Percentiles rank a stretch among this genome's conserved stretches.
These are phyloP conservation scores for Diaporthe capsici DNA, from an alignment of 2,329 filamentous ascomycete genomes.

Conservation along the genomic window DNA sequence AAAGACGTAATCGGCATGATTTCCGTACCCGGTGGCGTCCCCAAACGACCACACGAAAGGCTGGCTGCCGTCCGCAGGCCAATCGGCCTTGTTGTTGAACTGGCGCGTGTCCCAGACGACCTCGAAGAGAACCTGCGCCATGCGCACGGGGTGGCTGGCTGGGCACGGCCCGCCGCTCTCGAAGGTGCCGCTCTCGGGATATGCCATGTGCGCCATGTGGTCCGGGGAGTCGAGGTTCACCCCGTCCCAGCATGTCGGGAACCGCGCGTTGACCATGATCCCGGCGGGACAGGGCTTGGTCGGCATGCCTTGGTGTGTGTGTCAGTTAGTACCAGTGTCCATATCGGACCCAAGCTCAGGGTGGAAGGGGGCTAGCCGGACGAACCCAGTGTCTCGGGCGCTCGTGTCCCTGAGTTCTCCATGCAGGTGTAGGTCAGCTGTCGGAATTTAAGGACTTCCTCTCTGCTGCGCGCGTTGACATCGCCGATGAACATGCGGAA, in stretches of 20 bases:
- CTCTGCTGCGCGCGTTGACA: conserved; percentile 49
- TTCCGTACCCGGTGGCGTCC: conserved; percentile 52
- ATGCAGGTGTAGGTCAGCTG: conserved; percentile 55
- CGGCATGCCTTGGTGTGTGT: conserved; percentile 46
- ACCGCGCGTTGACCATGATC: conserved; percentile 49
- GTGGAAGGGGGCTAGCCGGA: conserved; percentile 46
- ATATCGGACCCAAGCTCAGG: not conserved
- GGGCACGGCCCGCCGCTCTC: conserved; percentile 46
- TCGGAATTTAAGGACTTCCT: conserved; percentile 49
- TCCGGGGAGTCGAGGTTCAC: conserved; percentile 49
- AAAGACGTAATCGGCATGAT: conserved; percentile 53
- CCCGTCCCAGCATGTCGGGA: conserved; percentile 50
- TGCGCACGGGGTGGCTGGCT: conserved; percentile 48
- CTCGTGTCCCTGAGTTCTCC: conserved; percentile 41
- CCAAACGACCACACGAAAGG: conserved; percentile 49
- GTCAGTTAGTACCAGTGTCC: not conserved
- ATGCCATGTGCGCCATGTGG: conserved; percentile 51
- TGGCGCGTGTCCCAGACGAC: conserved; percentile 56
- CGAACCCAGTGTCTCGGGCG: conserved; percentile 53
- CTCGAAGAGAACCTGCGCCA: conserved; percentile 58
- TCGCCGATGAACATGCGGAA: conserved; percentile 60
- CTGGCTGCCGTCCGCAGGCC: conserved; percentile 52
- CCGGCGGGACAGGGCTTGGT: conserved; percentile 52
- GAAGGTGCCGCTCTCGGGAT: conserved; percentile 43
- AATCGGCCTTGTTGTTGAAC: conserved; percentile 52